These are phyloP conservation scores for Talaromyces marneffei DNA, from an alignment of 2,329 filamentous ascomycete genomes.

Conservation along the genomic window DNA sequence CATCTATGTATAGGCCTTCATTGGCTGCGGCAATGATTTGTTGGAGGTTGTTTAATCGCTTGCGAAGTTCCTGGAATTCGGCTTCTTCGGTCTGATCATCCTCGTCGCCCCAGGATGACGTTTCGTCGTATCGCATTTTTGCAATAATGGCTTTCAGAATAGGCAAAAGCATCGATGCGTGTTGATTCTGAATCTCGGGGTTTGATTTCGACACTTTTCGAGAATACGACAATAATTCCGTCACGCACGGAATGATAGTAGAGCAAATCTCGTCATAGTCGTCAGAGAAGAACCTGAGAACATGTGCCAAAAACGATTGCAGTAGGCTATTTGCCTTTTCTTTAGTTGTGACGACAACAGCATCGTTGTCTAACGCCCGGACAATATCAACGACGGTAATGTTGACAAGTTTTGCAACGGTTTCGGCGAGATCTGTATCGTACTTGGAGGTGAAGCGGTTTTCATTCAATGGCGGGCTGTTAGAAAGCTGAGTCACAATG, in stretches of 20 bases:
- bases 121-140: conserved; percentile 98
- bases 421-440: conserved; percentile 91
- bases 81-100: conserved; percentile 95
- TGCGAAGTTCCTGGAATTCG: conserved; percentile 91
- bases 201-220: conserved; percentile 66
- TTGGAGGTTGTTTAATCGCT: conserved; percentile 81
- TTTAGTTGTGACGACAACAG: conserved; percentile 55
- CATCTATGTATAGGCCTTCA: conserved; percentile 80
- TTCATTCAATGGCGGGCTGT: conserved; percentile 73
- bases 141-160: conserved; percentile 86
- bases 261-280: conserved; percentile 98
- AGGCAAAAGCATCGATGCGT: conserved; percentile 75
- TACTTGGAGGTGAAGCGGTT: conserved; percentile 77
- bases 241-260: conserved; percentile 86
- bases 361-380: conserved; percentile 69
- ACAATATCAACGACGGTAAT: conserved; percentile 82
- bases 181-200: conserved; percentile 62
- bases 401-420: conserved; percentile 92
- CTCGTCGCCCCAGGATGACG: conserved; percentile 85
- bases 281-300: conserved; percentile 92
- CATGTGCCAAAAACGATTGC: conserved; percentile 74
- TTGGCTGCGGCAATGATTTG: conserved; percentile 89
- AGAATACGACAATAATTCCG: conserved; percentile 84
- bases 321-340: conserved; percentile 75
- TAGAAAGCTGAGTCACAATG: conserved; percentile 79